Conservation (phyloP, 495 filamentous ascomycete genomes). For the Tuber microsphaerosporum region DNA sequence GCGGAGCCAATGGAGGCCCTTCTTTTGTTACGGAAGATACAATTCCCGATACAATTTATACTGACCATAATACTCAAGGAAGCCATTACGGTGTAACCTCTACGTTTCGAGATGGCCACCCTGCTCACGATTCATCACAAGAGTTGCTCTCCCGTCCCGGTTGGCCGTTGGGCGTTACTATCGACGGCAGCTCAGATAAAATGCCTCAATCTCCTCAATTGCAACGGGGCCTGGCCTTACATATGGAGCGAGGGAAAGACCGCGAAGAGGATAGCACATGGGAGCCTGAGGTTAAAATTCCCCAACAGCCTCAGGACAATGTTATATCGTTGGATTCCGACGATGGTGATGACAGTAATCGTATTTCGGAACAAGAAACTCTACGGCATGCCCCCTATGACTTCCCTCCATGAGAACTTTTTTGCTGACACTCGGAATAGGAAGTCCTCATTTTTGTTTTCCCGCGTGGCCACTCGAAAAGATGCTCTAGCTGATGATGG, state of each 20-base stretch:
- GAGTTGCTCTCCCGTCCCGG: background rate
- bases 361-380: background rate
- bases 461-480: background rate
- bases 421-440: background rate
- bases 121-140: background rate
- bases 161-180: background rate
- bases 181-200: background rate
- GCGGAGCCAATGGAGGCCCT: constrained; percentile 34
- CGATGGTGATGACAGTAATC: constrained; percentile 6
- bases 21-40: constrained; percentile 38
- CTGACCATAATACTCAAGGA: background rate
- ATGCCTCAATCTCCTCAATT: background rate
- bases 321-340: constrained; percentile 29
- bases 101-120: background rate
- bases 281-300: constrained; percentile 5
- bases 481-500: background rate
- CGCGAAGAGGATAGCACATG: background rate
- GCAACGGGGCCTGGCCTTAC: background rate
- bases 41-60: constrained; percentile 16
- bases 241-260: background rate
- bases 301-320: constrained; percentile 9
- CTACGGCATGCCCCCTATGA: constrained; percentile 4
- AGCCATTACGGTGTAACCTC: background rate
- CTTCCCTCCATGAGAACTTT: background rate
- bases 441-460: background rate